Base-by-base conservation (phyloP, 2,329 filamentous ascomycete species). In the Fusarium anguioides region DNA sequence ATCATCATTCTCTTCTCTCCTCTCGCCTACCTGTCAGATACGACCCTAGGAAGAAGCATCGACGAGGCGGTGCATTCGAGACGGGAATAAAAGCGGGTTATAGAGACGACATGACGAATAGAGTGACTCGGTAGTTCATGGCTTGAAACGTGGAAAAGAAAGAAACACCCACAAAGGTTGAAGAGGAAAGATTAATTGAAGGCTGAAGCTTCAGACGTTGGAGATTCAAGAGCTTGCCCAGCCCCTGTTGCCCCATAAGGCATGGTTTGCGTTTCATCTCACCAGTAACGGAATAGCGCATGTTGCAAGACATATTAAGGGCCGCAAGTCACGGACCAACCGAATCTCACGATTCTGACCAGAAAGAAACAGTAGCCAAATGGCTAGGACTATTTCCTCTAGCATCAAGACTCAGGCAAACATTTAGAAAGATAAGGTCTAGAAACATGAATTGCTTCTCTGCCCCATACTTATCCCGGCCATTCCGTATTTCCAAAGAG, bases 281-380 rank as follows among this genome's bases (percentile, higher is more conserved):
- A 3, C 65, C 49, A 10, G 42, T 23, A 64, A 39, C 10, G 29
- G 61, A 20, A 50, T 69, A 62, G 66, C 58, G 47, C 31, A 40
- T n/a, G 61, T 69, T 66, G 52, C 61, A 66, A 41, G 57, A 27
- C 33, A 20, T 54, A 48, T 66, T 66, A 69, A 69, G 66, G 65
- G 52, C 44, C 24, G 31, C 40, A 65, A 41, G 23, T 33, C 26
- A 27, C 27, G 42, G 55, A 37, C 64, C 49, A 66, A 53, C 60
- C 53, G 48, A 59, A 65, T 59, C 40, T 48, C 37, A 37, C 27
- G 24, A 31, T 29, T 65, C 49, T 45, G 17, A 36, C 31, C 36
- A 58, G 46, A 45, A 57, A 31, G 52, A 60, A 55, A 55, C 48
- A 60, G 24, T 33, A 14, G 40, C 40, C 26, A 31, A 54, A 26